Conservation (phyloP, 2,329 filamentous ascomycete species). For the Metarhizium robertsii region DNA sequence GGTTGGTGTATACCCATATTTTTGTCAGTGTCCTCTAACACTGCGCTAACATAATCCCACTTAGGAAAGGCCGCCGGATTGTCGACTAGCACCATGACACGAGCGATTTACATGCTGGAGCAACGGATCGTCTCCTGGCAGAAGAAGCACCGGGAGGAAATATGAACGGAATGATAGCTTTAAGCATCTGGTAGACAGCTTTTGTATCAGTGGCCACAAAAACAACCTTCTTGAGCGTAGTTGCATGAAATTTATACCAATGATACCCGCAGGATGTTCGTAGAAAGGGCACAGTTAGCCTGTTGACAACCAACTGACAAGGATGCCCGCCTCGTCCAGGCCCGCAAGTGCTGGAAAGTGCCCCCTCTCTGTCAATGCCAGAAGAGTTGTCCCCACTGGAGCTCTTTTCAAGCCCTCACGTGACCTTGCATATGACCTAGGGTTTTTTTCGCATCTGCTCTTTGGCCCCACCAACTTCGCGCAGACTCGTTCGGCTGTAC, state of each 20-base stretch:
- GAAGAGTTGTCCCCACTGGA: not conserved
- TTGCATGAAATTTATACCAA: not conserved
- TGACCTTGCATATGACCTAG: conserved; percentile 24
- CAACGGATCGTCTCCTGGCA: conserved; percentile 26
- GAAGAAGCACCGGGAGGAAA: conserved; percentile 4
- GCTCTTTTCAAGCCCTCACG: conserved; percentile 11
- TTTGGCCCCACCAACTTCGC: conserved; percentile 36
- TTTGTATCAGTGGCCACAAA: not conserved
- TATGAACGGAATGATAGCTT: not conserved
- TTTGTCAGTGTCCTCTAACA: not conserved
- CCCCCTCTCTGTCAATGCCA: too few relatives aligned
- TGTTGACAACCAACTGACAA: too few relatives aligned
- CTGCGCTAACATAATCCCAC: conserved; percentile 1
- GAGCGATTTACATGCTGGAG: conserved; percentile 30
- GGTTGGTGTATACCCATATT: conserved; percentile 15
- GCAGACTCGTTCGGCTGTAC: conserved; percentile 22
- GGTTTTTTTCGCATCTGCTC: conserved; percentile 23
- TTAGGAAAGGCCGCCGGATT: conserved; percentile 23
- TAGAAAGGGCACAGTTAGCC: not conserved
- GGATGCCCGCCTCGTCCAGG: too few relatives aligned
- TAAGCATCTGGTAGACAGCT: not conserved
- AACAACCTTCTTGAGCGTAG: not conserved
- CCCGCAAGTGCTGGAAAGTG: too few relatives aligned
- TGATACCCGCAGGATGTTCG: not conserved
- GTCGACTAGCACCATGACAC: conserved; percentile 22